Evolutionary conservation across 441 rosid genomes (phyloP), one percentile per base, ranked within the genome.

Genomic region (Populus hybrid): DNA sequence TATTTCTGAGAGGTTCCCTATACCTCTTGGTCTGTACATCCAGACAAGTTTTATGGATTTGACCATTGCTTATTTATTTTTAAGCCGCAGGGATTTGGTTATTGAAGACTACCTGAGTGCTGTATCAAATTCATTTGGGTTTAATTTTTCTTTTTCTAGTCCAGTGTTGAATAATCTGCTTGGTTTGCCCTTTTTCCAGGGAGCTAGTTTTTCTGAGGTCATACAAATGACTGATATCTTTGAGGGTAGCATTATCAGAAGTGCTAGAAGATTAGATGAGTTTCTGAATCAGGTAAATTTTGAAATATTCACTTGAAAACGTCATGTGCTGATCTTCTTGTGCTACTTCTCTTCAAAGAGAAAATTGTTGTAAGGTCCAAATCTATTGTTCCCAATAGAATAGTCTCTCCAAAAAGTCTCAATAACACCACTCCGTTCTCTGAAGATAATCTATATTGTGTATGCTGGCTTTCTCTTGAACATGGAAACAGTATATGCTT

Each of bases 181-280:
- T 53, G 4, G 42, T 36, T 67, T 76, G 34, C 3, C 74, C 72
- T 77, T 73, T 73, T 73, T 66, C 67, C 87, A 94, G 99, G 98
- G 97, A 53, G 90, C 98, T 46, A 93, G 81, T 81, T 96, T 96
- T 88, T 91, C 94, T 28, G 99, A 96, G 78, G 90, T 96, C 70
- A 94, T 94, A 79, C 93, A 91, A 79, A 94, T 90, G 98, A 96
- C 99, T 20, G 97, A 94, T 86, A 94, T 94, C 78, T 96, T 96
- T 78, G 98, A 96, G 84, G 99, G 99, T 35, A 96, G 99, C 77
- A 89, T 96, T 80, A 90, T 96, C 71, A 87, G 98, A 79, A 96
- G 97, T 80, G 95, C 96, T 72, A 90, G 99, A 86, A 87, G 97
- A 82, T 93, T 94, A 4, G 99, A 92, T 66, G 99, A 96, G 84